Conservation (phyloP, 305 asterid species). For the Fraxinus floribunda region DNA sequence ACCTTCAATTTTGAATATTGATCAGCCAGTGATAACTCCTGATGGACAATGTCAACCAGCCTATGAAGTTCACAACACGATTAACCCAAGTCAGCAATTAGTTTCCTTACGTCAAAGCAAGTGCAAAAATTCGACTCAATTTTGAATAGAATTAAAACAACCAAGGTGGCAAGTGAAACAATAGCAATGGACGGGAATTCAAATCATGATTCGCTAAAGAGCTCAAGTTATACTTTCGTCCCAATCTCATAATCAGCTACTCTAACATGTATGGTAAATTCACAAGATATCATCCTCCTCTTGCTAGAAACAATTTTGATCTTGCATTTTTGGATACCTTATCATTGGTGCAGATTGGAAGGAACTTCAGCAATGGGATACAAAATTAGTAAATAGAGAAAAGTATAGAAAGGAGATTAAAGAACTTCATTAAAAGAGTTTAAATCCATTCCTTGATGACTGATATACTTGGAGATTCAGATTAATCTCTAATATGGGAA, state of each 20-base stretch:
- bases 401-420: not conserved
- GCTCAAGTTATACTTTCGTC: not conserved
- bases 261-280: constrained; percentile 2
- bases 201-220: constrained; percentile 6
- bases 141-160: constrained; percentile 16
- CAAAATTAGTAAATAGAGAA: not conserved
- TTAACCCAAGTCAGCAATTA: constrained; percentile 27
- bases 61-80: constrained; percentile 41
- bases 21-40: constrained; percentile 91
- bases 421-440: not conserved
- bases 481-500: constrained; percentile 1
- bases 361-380: constrained; percentile 8
- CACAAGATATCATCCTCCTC: constrained; percentile 7
- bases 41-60: constrained; percentile 87
- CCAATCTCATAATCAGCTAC: constrained; percentile 3
- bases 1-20: constrained; percentile 87
- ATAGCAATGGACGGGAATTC: not conserved
- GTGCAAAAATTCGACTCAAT: constrained; percentile 11
- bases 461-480: constrained; percentile 3
- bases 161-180: constrained; percentile 7
- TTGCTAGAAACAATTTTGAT: not conserved
- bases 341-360: not conserved
- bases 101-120: constrained; percentile 24
- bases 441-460: constrained; percentile 1
- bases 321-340: constrained; percentile 13